Evolutionary conservation across 1,139 yeast genomes (phyloP).

Genomic region (Kazachstania sp.): DNA sequence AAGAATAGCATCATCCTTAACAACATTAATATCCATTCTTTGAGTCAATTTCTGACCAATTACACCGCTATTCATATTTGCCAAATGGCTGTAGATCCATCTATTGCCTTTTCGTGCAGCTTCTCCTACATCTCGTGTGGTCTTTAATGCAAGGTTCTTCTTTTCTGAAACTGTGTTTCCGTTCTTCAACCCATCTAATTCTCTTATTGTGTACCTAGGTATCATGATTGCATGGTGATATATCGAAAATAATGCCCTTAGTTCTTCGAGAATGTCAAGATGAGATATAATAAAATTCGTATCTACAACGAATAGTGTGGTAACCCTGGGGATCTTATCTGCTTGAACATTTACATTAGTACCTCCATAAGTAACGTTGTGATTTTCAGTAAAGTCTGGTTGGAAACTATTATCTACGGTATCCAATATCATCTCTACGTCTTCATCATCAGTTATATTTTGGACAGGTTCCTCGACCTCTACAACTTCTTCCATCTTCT

Average conservation of each 20-base stretch:
- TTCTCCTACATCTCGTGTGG: slow-evolving; percentile 33
- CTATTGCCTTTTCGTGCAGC: slow-evolving; percentile 68
- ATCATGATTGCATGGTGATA: slow-evolving; percentile 49
- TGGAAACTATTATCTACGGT: neutral
- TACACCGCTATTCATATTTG: slow-evolving; percentile 42
- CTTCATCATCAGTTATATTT: slow-evolving; percentile 36
- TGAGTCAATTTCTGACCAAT: slow-evolving; percentile 61
- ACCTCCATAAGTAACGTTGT: too few species aligned
- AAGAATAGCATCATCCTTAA: slow-evolving; percentile 72
- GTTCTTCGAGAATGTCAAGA: slow-evolving; percentile 44
- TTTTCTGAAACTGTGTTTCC: slow-evolving; percentile 7
- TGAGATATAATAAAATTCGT: slow-evolving; percentile 72
- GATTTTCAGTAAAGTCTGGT: neutral
- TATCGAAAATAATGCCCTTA: slow-evolving; percentile 35
- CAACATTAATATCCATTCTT: slow-evolving; percentile 35
- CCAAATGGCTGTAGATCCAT: slow-evolving; percentile 65
- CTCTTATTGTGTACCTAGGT: slow-evolving; percentile 66
- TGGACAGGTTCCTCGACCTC: neutral
- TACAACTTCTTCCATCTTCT: neutral
- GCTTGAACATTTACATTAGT: neutral
- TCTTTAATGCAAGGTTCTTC: slow-evolving; percentile 16
- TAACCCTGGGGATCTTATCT: slow-evolving; percentile 5
- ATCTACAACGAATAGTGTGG: slow-evolving; percentile 50
- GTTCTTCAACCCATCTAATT: slow-evolving; percentile 69
- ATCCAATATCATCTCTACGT: slow-evolving; percentile 36